Conservation (phyloP, 306 rosid genomes). For the Castanea mollissima region DNA sequence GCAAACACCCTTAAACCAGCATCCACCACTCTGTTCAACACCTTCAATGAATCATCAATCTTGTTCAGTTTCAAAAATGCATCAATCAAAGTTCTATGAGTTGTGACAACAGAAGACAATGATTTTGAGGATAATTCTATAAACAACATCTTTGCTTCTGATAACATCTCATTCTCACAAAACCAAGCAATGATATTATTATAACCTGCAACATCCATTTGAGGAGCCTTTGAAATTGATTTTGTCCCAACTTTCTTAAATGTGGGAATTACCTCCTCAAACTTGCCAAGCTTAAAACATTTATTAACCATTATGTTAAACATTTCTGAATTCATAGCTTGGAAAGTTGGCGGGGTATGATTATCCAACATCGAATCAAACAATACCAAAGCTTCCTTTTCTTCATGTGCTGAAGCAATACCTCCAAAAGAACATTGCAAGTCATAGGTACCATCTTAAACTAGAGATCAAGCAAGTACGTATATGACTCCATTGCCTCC, state of each 20-base stretch:
- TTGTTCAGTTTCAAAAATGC: conserved; percentile 58
- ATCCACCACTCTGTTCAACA: conserved; percentile 79
- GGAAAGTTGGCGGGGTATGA: conserved; percentile 82
- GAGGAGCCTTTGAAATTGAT: conserved; percentile 65
- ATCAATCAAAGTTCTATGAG: conserved; percentile 73
- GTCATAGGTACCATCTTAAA: conserved; percentile 80
- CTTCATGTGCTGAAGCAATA: conserved; percentile 65
- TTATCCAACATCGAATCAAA: conserved; percentile 83
- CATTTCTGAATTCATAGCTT: conserved; percentile 85
- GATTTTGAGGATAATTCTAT: conserved; percentile 73
- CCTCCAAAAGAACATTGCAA: conserved; percentile 79
- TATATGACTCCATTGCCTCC: conserved; percentile 91
- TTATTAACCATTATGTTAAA: conserved; percentile 88
- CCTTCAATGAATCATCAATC: conserved; percentile 70
- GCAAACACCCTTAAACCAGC: conserved; percentile 83
- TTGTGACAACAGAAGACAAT: conserved; percentile 74
- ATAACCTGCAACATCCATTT: conserved; percentile 92
- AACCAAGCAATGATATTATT: conserved; percentile 74
- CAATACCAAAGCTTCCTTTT: conserved; percentile 57
- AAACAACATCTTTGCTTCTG: conserved; percentile 61
- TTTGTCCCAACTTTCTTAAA: conserved; percentile 77
- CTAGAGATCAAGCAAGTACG: conserved; percentile 57
- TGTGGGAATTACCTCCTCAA: conserved; percentile 56
- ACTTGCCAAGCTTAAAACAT: conserved; percentile 66
- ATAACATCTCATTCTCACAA: conserved; percentile 73